A percentile compares a stretch with the other conserved stretches of the same genome.
Conservation (phyloP, 495 filamentous ascomycete genomes). For the Articulospora tetracladia region DNA sequence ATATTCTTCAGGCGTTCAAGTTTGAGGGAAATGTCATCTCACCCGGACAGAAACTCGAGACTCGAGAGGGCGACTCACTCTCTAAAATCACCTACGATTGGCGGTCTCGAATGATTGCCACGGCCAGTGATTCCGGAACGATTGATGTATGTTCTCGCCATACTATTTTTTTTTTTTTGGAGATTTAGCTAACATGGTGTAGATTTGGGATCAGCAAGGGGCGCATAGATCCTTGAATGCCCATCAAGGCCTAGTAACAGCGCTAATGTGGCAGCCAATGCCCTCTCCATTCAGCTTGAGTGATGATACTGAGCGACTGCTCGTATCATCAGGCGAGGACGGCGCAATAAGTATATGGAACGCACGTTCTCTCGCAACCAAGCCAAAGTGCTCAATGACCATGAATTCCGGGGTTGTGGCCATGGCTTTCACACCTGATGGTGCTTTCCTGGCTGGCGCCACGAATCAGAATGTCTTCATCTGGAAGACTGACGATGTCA, state of each 20-base stretch:
- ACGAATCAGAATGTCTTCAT: conserved; percentile 61
- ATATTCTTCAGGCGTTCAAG: conserved; percentile 39
- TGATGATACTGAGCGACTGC: conserved; percentile 41
- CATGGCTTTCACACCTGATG: conserved; percentile 68
- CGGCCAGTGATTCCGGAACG: conserved; percentile 43
- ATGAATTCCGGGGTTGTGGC: conserved; percentile 56
- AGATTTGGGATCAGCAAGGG: conserved; percentile 49
- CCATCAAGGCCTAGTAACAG: conserved; percentile 43
- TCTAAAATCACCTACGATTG: conserved; percentile 45
- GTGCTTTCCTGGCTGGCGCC: conserved; percentile 65
- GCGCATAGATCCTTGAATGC: conserved; percentile 42
- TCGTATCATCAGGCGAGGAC: conserved; percentile 54
- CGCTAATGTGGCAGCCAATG: conserved; percentile 49
- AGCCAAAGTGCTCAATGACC: conserved; percentile 53
- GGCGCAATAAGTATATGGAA: conserved; percentile 69
- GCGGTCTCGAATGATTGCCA: conserved; percentile 41
- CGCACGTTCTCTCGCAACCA: conserved; percentile 48
- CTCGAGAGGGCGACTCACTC: conserved; percentile 37
- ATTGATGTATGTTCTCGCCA: conserved; percentile 46
- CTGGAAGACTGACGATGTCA: conserved; percentile 67
- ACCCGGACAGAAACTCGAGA: conserved; percentile 35
- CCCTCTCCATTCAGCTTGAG: conserved; percentile 25
- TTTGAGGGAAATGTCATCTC: conserved; percentile 36
- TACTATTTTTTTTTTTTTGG: background rate
- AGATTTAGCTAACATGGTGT: conserved; percentile 15